Percentiles rank a stretch among this genome's conserved stretches.
Evolutionary conservation across 805 yeast genomes (phyloP).

Genomic region (Yamadazyma insecticola): DNA sequence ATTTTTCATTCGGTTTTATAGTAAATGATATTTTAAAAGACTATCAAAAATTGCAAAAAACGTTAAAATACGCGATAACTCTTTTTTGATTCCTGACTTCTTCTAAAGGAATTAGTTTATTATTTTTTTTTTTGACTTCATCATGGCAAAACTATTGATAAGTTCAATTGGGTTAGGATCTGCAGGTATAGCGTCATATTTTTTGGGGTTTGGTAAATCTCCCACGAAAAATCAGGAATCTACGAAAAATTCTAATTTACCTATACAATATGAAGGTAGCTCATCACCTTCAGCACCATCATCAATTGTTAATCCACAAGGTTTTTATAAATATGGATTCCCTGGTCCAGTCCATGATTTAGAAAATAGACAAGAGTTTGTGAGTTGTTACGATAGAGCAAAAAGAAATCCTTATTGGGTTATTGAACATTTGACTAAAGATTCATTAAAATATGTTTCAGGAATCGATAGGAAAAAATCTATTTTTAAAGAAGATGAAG

Average conservation of each 20-base stretch:
- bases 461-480: constrained; percentile 76
- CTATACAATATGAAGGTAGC: constrained; percentile 4
- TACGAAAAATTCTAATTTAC: constrained; percentile 4
- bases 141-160: constrained; percentile 25
- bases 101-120: too few species aligned
- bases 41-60: too few species aligned
- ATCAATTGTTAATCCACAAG: constrained; percentile 61
- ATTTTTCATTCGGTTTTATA: too few species aligned
- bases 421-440: constrained; percentile 84
- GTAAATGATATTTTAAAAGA: too few species aligned
- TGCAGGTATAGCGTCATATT: constrained; percentile 36
- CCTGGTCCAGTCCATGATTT: constrained; percentile 95
- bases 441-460: constrained; percentile 48
- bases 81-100: too few species aligned
- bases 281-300: constrained; percentile 7
- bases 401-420: constrained; percentile 84
- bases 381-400: constrained; percentile 81
- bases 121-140: too few species aligned
- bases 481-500: constrained; percentile 82
- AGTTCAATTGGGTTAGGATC: constrained; percentile 28
- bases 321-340: constrained; percentile 84
- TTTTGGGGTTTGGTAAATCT: constrained; percentile 25
- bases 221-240: constrained; percentile 10
- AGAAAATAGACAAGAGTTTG: constrained; percentile 66
- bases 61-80: too few species aligned